A percentile compares a stretch with the other conserved stretches of the same genome.
These are phyloP conservation scores for Pyrenophora graminea DNA, from an alignment of 2,329 filamentous ascomycete genomes.

Conservation along the genomic window DNA sequence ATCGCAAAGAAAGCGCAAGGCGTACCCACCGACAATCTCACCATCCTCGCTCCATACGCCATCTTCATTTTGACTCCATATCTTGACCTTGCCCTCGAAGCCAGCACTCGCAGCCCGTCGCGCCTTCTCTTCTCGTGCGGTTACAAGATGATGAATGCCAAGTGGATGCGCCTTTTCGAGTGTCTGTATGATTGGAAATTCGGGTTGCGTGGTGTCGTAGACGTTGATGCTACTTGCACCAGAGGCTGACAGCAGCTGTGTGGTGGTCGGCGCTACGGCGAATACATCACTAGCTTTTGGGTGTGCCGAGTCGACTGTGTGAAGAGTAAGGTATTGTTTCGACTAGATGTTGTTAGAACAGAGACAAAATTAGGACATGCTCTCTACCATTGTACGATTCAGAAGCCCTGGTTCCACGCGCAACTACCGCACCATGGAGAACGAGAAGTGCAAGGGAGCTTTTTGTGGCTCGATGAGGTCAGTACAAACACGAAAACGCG, in stretches of 20 bases:
- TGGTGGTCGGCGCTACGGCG: conserved; percentile 75
- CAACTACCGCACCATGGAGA: conserved; percentile 2
- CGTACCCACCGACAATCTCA: conserved; percentile 49
- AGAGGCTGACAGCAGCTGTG: conserved; percentile 77
- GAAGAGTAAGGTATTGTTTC: conserved; percentile 95
- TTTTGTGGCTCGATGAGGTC: conserved; percentile 30
- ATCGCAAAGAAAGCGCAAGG: conserved; percentile 23
- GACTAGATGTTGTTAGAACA: conserved; percentile 62
- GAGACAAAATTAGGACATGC: neutral
- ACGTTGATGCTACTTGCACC: conserved; percentile 73
- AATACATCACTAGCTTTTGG: conserved; percentile 74
- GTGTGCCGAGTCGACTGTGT: conserved; percentile 88
- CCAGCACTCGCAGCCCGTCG: conserved; percentile 76
- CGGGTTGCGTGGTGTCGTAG: conserved; percentile 71
- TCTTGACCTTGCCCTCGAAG: conserved; percentile 84
- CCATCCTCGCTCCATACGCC: conserved; percentile 60
- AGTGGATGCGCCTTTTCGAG: conserved; percentile 80
- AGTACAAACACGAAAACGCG: conserved; percentile 38
- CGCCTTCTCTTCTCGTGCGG: conserved; percentile 65
- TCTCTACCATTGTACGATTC: too few species aligned
- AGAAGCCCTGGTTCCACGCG: neutral
- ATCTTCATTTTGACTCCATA: conserved; percentile 68
- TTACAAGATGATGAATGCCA: conserved; percentile 87
- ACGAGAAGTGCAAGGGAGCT: neutral
- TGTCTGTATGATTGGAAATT: conserved; percentile 78